These are phyloP conservation scores for Piromyces finnis DNA, from an alignment of 192 early-diverging fungal genomes.

Conservation along the genomic window DNA sequence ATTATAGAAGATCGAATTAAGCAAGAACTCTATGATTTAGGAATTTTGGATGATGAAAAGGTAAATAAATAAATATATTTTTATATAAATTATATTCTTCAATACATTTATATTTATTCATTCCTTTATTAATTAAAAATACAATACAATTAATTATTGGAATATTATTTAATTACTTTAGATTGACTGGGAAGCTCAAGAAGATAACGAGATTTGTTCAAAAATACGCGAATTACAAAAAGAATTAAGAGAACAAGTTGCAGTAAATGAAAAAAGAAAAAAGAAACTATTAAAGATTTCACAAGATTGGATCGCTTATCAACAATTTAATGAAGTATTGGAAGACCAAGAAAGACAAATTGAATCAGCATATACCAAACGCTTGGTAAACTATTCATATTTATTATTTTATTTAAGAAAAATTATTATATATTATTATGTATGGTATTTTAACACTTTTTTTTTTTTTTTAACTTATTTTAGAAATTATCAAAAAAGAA, in stretches of 20 bases:
- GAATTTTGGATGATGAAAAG: conserved; percentile 60
- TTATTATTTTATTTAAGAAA: too few species aligned
- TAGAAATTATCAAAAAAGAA: neutral
- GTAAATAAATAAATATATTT: conserved; percentile 12
- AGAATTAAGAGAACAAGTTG: conserved; percentile 49
- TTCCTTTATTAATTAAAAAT: too few species aligned
- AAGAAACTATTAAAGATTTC: conserved; percentile 44
- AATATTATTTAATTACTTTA: conserved; percentile 4
- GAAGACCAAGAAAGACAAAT: conserved; percentile 80
- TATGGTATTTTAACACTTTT: too few species aligned
- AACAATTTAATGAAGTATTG: conserved; percentile 72
- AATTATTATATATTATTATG: too few species aligned
- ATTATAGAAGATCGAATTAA: conserved; percentile 52
- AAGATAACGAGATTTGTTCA: conserved; percentile 57
- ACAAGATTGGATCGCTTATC: conserved; percentile 53
- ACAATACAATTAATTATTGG: too few species aligned
- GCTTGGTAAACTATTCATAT: too few species aligned
- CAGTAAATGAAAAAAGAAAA: conserved; percentile 49
- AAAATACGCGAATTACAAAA: conserved; percentile 45
- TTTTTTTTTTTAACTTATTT: neutral
- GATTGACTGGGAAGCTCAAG: conserved; percentile 44
- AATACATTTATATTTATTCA: neutral
- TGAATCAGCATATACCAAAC: conserved; percentile 67
- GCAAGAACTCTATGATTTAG: conserved; percentile 66
- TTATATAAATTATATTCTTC: too few species aligned